phyloP scores from a whole-genome alignment of 441 rosid species.

The Dalechampia spathulata region DNA sequence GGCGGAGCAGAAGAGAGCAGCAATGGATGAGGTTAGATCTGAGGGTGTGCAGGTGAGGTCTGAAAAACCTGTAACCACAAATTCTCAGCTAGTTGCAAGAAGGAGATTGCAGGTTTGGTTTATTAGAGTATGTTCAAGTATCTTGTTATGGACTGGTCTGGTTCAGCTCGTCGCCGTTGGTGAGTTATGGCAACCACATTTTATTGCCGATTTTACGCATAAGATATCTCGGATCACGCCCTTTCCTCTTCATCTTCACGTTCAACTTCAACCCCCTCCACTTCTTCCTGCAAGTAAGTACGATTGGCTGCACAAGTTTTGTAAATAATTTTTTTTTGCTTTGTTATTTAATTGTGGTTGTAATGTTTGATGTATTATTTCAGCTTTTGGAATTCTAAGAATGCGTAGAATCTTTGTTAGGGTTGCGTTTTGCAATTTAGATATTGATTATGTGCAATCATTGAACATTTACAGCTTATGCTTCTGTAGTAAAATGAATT shows the following conservation, averaged over 20 bases:
- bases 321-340: neutral
- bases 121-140: slow-evolving; percentile 75
- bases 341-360: neutral
- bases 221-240: slow-evolving; percentile 35
- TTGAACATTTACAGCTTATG: too few relatives aligned
- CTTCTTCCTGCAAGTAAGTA: slow-evolving; percentile 48
- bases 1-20: slow-evolving; percentile 38
- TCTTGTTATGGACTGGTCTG: slow-evolving; percentile 98
- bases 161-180: slow-evolving; percentile 86
- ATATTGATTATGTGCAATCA: too few relatives aligned
- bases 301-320: neutral
- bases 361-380: too few relatives aligned
- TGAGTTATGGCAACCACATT: slow-evolving; percentile 74
- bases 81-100: slow-evolving; percentile 41
- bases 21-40: too few relatives aligned
- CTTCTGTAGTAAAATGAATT: too few relatives aligned
- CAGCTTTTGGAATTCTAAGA: too few relatives aligned
- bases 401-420: too few relatives aligned
- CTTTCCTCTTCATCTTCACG: slow-evolving; percentile 25
- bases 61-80: neutral
- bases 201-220: slow-evolving; percentile 45
- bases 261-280: slow-evolving; percentile 35
- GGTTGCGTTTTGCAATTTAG: too few relatives aligned
- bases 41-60: too few relatives aligned
- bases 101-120: slow-evolving; percentile 81